Evolutionary conservation across 2,329 filamentous ascomycete genomes (phyloP).

Genomic region (Beauveria asiatica): DNA sequence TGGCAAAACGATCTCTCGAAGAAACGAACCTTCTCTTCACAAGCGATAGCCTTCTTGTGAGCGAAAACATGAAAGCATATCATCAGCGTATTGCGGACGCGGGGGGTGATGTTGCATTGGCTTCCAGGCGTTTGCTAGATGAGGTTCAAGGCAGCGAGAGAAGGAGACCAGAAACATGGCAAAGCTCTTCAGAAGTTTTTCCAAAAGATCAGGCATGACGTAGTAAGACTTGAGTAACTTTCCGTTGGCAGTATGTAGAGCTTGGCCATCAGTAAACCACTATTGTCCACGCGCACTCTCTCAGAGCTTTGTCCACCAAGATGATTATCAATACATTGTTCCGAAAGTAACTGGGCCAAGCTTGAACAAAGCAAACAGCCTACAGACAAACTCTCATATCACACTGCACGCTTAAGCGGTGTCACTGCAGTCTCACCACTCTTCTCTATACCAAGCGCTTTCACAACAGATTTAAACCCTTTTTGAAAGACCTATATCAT

Average conservation of each 20-base stretch:
- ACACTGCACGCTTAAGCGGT: no score
- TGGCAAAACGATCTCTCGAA: conserved; percentile 37
- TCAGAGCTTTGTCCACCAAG: no score
- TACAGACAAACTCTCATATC: no score
- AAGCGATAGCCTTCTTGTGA: conserved; percentile 33
- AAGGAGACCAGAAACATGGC: not conserved
- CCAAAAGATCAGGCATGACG: not conserved
- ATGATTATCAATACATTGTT: no score
- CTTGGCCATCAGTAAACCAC: not conserved
- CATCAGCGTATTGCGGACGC: conserved; percentile 16
- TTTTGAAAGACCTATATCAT: no score
- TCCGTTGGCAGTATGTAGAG: not conserved
- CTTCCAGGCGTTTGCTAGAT: conserved; percentile 15
- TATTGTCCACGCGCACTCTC: not conserved
- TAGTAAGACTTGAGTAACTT: not conserved
- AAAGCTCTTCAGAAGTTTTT: not conserved
- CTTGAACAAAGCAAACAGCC: no score
- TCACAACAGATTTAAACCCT: no score
- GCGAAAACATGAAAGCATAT: conserved; percentile 33
- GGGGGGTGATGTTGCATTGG: conserved; percentile 16
- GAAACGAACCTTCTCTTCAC: conserved; percentile 43
- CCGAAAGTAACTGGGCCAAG: no score
- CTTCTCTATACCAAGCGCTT: no score
- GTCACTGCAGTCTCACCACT: no score
- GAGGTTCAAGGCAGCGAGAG: conserved; percentile 14